Base-by-base conservation (phyloP, 1,284 basidiomycete genomes). In the Ganoderma leucocontextum region DNA sequence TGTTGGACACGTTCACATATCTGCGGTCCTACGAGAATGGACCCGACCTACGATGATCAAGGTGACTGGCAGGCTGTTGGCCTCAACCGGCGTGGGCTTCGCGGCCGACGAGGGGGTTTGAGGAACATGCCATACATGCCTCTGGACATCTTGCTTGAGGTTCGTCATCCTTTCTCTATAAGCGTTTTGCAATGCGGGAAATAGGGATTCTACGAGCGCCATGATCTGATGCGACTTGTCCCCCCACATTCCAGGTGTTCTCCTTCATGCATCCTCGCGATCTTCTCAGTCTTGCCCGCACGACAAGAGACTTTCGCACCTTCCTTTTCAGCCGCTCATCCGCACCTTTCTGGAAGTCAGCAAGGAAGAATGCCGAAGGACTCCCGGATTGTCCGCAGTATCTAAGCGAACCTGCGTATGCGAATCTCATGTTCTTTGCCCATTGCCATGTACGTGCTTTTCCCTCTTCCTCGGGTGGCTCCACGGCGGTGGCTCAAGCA, bases 181-280 rank as follows among this genome's bases (percentile, higher is more conserved):
- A 22, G 8, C 10, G 22, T 4, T 3, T 2, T 25, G 22, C 47
- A 49, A 12, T 49, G 47, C n/a, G 2, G 8, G 47, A 0, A 22
- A 9, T 49, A 8, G n/a, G 9, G 22, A 9, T 49, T 49, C 25
- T n/a, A 49, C n/a, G 22, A 49, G 9, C 9, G 22, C 7, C 2
- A 22, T 25, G n/a, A 49, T 8, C 47, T 49, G 22, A 49, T 49
- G 47, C 9, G 8, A 10, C 47, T 25, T 47, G 44, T 9, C n/a
- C n/a, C n/a, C n/a, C 8, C n/a, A 22, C 29, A 35, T 35, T 55
- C 29, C 52, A 87, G 86, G 84, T 87, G 68, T 82, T 85, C 63
- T 77, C 80, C 10, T 78, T 83, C 64, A 75, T 88, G 57, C 74
- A 78, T 57, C 85, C 87, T 0, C 72, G 80, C 39, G 87, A 89